Evolutionary conservation across 179 eudicot species (phyloP), one percentile per base, ranked within the genome.

Genomic region (Amaranthus tricolor): DNA sequence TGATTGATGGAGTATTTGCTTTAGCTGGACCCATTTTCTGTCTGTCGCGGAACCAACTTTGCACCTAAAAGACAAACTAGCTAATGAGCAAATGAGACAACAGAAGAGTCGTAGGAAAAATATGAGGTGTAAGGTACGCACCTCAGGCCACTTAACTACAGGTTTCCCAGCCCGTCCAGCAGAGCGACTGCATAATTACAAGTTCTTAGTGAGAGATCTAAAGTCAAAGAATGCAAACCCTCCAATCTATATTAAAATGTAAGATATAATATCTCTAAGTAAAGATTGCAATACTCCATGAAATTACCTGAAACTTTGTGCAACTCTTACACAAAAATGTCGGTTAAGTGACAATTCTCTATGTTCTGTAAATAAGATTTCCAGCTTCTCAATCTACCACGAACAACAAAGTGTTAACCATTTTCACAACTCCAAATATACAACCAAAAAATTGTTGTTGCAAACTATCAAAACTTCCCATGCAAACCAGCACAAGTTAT

Each of bases 151-250:
- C 82, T 85, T 94, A 40, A 94, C 82, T 51, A 71, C 17, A 20
- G 97, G 92, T 86, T 92, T 90, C 74, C 98, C 96, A 64, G 89
- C 91, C 71, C 98, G 92, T 79, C 90, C 92, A 57, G 84, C 84
- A 54, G 89, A 90, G 80, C 85, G 82, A 79, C 98, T 94, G 87
- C 85, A 88, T 15, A 72, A 4, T 68, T 52, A 75, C 20, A 78
- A 66, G 55, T 66, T 44, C 43, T 20, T 48, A 62, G 52, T 49
- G 50, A 74, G 51, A 68, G 56, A 47, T 68, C 71, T 62, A 62
- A 50, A 16, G 70, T 49, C 17, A 51, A 44, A 49, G 65, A 24
- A 54, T 57, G 56, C 21, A 68, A 68, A n/a, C 45, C 56, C 52
- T 57, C 43, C 59, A 69, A 56, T 17, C 47, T 19, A 65, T 31